Base-by-base conservation (phyloP, 2,329 filamentous ascomycete species). In the Bipolaris gigantea region DNA sequence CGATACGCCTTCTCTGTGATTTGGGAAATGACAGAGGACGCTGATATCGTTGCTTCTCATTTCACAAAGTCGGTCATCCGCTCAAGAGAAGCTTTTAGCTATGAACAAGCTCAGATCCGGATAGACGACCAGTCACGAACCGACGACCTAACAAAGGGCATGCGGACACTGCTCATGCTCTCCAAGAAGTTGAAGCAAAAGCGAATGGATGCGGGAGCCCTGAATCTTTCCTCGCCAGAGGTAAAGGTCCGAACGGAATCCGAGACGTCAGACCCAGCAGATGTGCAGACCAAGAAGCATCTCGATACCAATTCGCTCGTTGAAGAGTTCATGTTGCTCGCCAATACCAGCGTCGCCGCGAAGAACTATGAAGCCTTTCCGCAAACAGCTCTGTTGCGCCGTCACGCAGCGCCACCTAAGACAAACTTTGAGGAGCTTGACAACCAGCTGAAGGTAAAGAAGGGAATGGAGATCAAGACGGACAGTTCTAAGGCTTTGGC, bases 51-150 rank as follows among this genome's bases (percentile, higher is more conserved):
- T 52, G 89, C 82, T 52, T 84, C 87, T n/a, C 82, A 88, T 49
- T 99, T 97, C 77, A 96, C 92, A 32, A 99, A 99, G 76, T 97
- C 94, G 2, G 94, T 99, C 56, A 99, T 99, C 74, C 89, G 92
- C 69, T 97, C 93, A 23, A 87, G 92, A 59, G 93, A 97, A 76
- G 94, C 93, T 3, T 99, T 99, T 77, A 96, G 90, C 79, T 99
- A 99, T 78, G 93, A 99, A 76, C 88, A 94, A 72, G 95, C 94
- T 35, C 94, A 99, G 74, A 80, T 96, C 46, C 86, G 93, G 55
- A 96, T 99, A 64, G 94, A 99, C 71, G 93, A 99, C 72, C 77
- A 80, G 36, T 89, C 89, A 1, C 90, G 95, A 69, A 86, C 90
- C 65, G 94, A 97, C 66, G 90, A 96, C 15, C 82, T 99, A 33